These are phyloP conservation scores for Gossypium thurberi DNA, from an alignment of 345 rosid genomes.

Conservation along the genomic window DNA sequence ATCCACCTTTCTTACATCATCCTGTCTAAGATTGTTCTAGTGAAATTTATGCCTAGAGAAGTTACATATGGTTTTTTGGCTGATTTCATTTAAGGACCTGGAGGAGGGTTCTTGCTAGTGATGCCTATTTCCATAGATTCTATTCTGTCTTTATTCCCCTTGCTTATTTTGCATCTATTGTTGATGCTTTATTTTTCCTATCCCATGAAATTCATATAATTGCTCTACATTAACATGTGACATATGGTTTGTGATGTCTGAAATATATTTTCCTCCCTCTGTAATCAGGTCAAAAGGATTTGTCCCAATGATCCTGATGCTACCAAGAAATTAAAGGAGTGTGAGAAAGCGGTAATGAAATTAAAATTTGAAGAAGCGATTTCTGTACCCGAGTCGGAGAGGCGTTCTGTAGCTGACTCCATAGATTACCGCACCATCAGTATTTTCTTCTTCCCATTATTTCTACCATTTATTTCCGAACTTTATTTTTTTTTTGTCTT, in stretches of 20 bases:
- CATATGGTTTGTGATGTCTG: not conserved
- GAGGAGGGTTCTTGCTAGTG: not conserved
- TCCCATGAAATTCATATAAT: not conserved
- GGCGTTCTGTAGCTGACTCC: slow-evolving; percentile 78
- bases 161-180: not conserved
- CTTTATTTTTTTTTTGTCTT: not conserved
- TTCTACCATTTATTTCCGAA: not conserved
- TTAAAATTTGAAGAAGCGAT: slow-evolving; percentile 96
- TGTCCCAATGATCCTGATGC: slow-evolving; percentile 96
- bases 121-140: not conserved
- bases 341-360: slow-evolving; percentile 92
- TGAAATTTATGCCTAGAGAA: not conserved
- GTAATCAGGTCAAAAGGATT: slow-evolving; percentile 66
- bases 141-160: not conserved
- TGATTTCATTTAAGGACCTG: not conserved
- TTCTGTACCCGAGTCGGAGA: slow-evolving; percentile 62
- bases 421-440: slow-evolving; percentile 74
- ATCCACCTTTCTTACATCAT: no score
- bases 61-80: not conserved
- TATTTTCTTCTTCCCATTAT: slow-evolving; percentile 22
- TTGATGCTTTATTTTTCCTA: not conserved
- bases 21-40: not conserved
- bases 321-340: slow-evolving; percentile 80
- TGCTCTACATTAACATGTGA: not conserved
- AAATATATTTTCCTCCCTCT: not conserved